These are phyloP conservation scores for Hypoxylon intermedium DNA, from an alignment of 495 filamentous ascomycete species.

Conservation along the genomic window DNA sequence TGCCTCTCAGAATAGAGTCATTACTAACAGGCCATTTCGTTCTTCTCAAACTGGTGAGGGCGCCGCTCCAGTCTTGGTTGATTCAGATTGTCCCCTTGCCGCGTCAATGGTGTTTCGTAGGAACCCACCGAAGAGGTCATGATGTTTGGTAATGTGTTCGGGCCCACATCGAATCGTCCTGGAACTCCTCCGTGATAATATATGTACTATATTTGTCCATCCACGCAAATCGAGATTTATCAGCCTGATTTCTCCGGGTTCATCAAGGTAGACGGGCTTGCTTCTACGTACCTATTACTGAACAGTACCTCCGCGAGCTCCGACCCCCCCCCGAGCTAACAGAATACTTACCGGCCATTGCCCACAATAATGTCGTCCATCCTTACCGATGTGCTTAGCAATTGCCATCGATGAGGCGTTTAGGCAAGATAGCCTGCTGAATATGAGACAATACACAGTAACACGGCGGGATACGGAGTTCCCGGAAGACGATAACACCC, in stretches of 20 bases:
- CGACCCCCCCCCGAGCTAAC: conserved; percentile 14
- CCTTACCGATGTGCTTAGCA: conserved; percentile 12
- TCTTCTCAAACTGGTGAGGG: conserved; percentile 10
- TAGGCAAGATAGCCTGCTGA: conserved; percentile 2
- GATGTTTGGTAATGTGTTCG: conserved; percentile 23
- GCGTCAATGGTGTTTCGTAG: conserved; percentile 32
- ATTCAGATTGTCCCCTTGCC: conserved; percentile 35
- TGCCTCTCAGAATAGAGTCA: not conserved
- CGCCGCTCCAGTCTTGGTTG: conserved; percentile 29
- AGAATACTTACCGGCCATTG: conserved; percentile 1
- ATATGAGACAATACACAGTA: conserved; percentile 22
- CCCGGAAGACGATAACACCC: conserved; percentile 22
- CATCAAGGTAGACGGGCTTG: conserved; percentile 17
- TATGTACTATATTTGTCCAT: conserved; percentile 11
- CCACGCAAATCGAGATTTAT: conserved; percentile 8
- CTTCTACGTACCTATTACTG: not conserved
- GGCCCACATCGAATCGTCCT: conserved; percentile 23
- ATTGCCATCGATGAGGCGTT: not conserved
- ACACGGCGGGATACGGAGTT: conserved; percentile 22
- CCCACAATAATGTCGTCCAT: conserved; percentile 1
- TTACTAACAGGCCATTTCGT: conserved; percentile 26
- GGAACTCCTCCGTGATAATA: not conserved
- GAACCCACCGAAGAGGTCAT: conserved; percentile 18
- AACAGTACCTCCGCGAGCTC: not conserved
- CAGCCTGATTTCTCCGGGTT: conserved; percentile 33